These are phyloP conservation scores for Fusarium protoensiforme DNA, from an alignment of 2,329 filamentous ascomycete genomes.

Conservation along the genomic window DNA sequence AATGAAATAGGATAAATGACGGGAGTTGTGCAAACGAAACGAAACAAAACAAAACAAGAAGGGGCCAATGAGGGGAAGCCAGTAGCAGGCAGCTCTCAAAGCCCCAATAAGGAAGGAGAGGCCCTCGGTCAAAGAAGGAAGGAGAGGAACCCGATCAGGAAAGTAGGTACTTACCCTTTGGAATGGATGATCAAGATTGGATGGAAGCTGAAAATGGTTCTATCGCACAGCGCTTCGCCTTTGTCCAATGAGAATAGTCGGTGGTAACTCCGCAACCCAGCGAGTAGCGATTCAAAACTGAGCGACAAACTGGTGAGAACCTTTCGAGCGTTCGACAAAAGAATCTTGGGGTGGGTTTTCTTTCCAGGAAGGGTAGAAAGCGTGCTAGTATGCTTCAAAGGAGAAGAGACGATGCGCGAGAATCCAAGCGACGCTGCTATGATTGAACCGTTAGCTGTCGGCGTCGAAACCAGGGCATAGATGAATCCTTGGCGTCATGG, in stretches of 20 bases:
- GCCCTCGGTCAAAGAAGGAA: not conserved
- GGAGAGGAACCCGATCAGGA: not conserved
- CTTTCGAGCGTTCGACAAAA: not conserved
- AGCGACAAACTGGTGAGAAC: not conserved
- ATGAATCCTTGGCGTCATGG: not conserved
- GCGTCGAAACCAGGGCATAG: not conserved
- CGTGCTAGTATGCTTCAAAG: not conserved
- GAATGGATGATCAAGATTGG: no score
- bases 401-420: not conserved
- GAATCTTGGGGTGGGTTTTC: not conserved
- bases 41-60: not conserved
- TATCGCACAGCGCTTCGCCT: not conserved
- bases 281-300: not conserved
- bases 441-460: not conserved
- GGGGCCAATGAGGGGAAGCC: not conserved
- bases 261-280: not conserved
- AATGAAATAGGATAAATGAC: not conserved
- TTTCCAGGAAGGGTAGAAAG: not conserved
- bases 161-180: not conserved
- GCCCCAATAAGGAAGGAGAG: not conserved
- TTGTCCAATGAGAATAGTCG: not conserved
- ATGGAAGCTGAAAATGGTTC: no score
- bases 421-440: not conserved
- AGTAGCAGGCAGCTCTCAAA: not conserved
- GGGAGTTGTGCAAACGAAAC: not conserved